A percentile compares a stretch with the other conserved stretches of the same genome.
phyloP scores from a whole-genome alignment of 768 basidiomycete genomes.

The Tulasnella sp. region DNA sequence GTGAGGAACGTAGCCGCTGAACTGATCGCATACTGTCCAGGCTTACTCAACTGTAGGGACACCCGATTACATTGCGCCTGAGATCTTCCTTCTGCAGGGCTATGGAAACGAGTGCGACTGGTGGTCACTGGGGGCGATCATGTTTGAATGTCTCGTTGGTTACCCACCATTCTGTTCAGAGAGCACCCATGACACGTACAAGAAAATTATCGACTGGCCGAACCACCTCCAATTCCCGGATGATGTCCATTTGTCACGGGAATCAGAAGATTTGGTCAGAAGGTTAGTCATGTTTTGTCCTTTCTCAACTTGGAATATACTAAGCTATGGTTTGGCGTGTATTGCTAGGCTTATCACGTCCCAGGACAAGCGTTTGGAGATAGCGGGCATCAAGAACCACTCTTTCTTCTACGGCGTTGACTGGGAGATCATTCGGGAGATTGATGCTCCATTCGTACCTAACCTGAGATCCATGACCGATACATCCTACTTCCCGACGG shows the following conservation, averaged over 20 bases:
- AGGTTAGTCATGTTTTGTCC: slow-evolving; percentile 25
- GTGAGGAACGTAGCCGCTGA: neutral
- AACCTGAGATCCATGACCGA: slow-evolving; percentile 87
- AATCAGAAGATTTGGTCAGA: slow-evolving; percentile 81
- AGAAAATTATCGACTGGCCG: slow-evolving; percentile 95
- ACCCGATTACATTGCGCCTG: slow-evolving; percentile 92
- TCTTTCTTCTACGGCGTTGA: slow-evolving; percentile 95
- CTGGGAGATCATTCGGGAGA: slow-evolving; percentile 75
- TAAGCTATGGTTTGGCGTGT: neutral
- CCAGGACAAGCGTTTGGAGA: slow-evolving; percentile 60
- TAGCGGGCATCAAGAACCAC: slow-evolving; percentile 84
- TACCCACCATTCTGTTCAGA: slow-evolving; percentile 97
- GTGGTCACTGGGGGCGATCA: slow-evolving; percentile 98
- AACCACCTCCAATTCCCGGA: slow-evolving; percentile 81
- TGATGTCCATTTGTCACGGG: slow-evolving; percentile 83
- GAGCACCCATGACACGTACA: slow-evolving; percentile 93
- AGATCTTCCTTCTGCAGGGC: slow-evolving; percentile 94
- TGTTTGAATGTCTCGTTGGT: slow-evolving; percentile 96
- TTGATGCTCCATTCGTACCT: slow-evolving; percentile 95
- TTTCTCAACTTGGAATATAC: neutral
- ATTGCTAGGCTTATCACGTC: slow-evolving; percentile 55
- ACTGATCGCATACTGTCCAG: slow-evolving; percentile 30
- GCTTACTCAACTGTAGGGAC: slow-evolving; percentile 98
- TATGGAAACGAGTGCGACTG: slow-evolving; percentile 98
- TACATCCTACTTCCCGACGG: slow-evolving; percentile 96